A percentile compares a stretch with the other conserved stretches of the same genome.
phyloP scores from a whole-genome alignment of 306 rosid genomes.

The Cucurbita maxima region DNA sequence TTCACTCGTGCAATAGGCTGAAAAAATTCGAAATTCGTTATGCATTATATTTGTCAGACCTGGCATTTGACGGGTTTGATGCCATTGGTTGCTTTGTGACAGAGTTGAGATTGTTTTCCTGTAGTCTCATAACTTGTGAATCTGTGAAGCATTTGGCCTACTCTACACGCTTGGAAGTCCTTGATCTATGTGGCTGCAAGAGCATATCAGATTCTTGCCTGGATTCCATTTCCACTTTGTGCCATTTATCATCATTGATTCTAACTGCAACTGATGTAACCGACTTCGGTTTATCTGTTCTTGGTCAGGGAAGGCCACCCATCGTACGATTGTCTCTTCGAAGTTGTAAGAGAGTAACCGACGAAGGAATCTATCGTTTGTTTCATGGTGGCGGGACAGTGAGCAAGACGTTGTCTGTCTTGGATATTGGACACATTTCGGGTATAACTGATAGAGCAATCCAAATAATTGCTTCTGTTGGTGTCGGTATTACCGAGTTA shows the following conservation, averaged over 20 bases:
- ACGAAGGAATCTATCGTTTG: slow-evolving; percentile 14
- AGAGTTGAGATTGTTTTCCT: slow-evolving; percentile 17
- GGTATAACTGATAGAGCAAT: slow-evolving; percentile 17
- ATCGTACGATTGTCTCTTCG: slow-evolving; percentile 17
- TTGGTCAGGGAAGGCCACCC: slow-evolving; percentile 12
- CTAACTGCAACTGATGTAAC: slow-evolving; percentile 16
- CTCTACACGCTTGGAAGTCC: slow-evolving; percentile 12
- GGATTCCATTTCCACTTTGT: slow-evolving; percentile 8
- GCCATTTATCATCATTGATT: slow-evolving; percentile 8
- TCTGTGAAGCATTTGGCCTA: slow-evolving; percentile 16
- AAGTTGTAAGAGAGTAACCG: slow-evolving; percentile 16
- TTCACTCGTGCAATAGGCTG: slow-evolving; percentile 13
- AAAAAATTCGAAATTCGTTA: slow-evolving; percentile 17
- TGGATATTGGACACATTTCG: slow-evolving; percentile 21
- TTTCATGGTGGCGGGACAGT: slow-evolving; percentile 16
- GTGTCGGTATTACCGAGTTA: slow-evolving; percentile 12
- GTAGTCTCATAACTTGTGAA: slow-evolving; percentile 19
- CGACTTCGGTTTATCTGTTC: slow-evolving; percentile 13
- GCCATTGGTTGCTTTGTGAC: slow-evolving; percentile 8
- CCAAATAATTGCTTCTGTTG: slow-evolving; percentile 1
- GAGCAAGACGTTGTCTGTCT: slow-evolving; percentile 9
- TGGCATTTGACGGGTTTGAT: slow-evolving; percentile 8
- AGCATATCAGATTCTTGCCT: slow-evolving; percentile 23
- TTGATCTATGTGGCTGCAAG: slow-evolving; percentile 22
- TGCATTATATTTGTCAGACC: slow-evolving; percentile 13